Conservation (phyloP, 2,329 filamentous ascomycete species). For the Fusarium algeriense region DNA sequence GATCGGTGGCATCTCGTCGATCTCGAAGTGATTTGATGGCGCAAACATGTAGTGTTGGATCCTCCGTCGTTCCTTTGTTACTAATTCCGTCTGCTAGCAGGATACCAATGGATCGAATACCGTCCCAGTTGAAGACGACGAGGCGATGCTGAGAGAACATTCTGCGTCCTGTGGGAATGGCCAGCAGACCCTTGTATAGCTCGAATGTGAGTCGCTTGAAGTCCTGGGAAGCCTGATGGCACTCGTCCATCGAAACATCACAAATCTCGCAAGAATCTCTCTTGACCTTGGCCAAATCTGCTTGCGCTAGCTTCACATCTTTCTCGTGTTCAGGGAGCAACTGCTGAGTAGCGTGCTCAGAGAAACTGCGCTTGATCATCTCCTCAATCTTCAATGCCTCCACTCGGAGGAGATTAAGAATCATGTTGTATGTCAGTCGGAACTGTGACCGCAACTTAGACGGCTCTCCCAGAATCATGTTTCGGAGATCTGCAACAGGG, state of each 20-base stretch:
- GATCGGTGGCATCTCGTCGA: slow-evolving; percentile 82
- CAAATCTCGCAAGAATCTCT: slow-evolving; percentile 86
- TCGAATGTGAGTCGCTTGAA: slow-evolving; percentile 84
- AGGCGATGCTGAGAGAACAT: slow-evolving; percentile 82
- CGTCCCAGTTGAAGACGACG: slow-evolving; percentile 87
- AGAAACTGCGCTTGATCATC: slow-evolving; percentile 99
- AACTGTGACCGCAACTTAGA: slow-evolving; percentile 97
- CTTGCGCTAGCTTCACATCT: slow-evolving; percentile 90
- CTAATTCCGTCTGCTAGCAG: slow-evolving; percentile 81
- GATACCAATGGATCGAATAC: slow-evolving; percentile 84
- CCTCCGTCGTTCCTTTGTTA: slow-evolving; percentile 65
- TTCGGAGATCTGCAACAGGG: slow-evolving; percentile 82
- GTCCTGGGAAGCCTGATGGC: slow-evolving; percentile 84
- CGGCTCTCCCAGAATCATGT: slow-evolving; percentile 96
- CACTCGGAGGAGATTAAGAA: slow-evolving; percentile 91
- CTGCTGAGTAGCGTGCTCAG: slow-evolving; percentile 96
- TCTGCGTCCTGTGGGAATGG: slow-evolving; percentile 84
- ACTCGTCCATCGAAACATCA: slow-evolving; percentile 81
- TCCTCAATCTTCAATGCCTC: slow-evolving; percentile 98
- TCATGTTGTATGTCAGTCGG: slow-evolving; percentile 99
- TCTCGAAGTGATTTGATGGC: slow-evolving; percentile 78
- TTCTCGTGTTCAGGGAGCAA: slow-evolving; percentile 95
- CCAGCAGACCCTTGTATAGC: slow-evolving; percentile 79
- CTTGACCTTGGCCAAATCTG: slow-evolving; percentile 90
- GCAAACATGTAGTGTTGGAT: slow-evolving; percentile 80